A percentile compares a stretch with the other conserved stretches of the same genome.
phyloP scores from a whole-genome alignment of 306 rosid species.

The Inga laurina region DNA sequence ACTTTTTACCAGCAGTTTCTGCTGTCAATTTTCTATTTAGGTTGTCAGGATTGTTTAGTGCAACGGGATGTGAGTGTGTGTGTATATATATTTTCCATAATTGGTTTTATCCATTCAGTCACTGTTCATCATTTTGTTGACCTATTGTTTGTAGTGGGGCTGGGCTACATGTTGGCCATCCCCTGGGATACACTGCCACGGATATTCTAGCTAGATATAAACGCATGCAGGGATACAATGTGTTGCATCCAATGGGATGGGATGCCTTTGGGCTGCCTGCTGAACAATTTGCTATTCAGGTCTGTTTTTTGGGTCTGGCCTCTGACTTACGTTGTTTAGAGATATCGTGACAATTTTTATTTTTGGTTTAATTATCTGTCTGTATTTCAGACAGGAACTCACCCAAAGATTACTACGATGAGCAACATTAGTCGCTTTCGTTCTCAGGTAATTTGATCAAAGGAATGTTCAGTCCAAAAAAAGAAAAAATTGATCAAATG shows the following conservation, averaged over 20 bases:
- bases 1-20: background rate
- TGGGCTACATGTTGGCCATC: conserved; percentile 96
- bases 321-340: conserved; percentile 13
- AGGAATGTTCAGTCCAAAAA: no score
- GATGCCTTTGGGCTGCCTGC: conserved; percentile 99
- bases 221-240: conserved; percentile 90
- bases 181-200: conserved; percentile 91
- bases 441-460: conserved; percentile 62
- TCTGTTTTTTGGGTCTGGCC: conserved; percentile 36
- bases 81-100: background rate
- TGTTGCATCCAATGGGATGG: conserved; percentile 99
- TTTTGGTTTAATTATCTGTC: conserved; percentile 7
- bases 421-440: conserved; percentile 87
- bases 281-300: conserved; percentile 96
- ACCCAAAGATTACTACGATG: conserved; percentile 82
- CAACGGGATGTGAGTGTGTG: background rate
- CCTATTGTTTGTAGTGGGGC: conserved; percentile 69
- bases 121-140: conserved; percentile 6
- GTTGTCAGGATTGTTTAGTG: background rate
- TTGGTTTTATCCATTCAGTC: background rate
- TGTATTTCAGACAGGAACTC: conserved; percentile 89
- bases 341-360: background rate
- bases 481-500: background rate
- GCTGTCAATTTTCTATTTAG: background rate
- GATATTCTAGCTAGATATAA: conserved; percentile 89